Evolutionary conservation across 441 rosid genomes (phyloP).

Genomic region (Erodium texanum): DNA sequence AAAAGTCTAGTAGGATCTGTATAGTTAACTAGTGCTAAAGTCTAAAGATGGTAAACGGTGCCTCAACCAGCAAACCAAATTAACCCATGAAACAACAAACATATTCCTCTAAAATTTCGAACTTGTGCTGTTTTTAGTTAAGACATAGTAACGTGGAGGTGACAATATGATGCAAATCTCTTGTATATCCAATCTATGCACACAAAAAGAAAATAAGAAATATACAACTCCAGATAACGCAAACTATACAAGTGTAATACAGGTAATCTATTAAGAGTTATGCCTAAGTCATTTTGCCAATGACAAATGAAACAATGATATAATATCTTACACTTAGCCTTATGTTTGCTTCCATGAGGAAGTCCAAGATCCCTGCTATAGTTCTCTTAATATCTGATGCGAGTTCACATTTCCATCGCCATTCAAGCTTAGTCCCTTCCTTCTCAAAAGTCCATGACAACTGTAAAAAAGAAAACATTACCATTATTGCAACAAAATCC

Average conservation of each 20-base stretch:
- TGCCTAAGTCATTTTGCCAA: background rate
- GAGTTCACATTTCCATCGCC: constrained; percentile 76
- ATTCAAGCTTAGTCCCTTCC: constrained; percentile 76
- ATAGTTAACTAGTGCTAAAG: background rate
- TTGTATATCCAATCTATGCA: background rate
- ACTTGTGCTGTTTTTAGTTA: background rate
- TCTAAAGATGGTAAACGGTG: background rate
- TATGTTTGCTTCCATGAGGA: constrained; percentile 68
- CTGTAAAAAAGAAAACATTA: constrained; percentile 24
- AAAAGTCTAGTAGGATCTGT: too few species aligned
- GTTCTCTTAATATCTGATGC: constrained; percentile 41
- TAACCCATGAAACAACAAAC: background rate
- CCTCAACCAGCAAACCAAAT: background rate
- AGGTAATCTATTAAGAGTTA: too few species aligned
- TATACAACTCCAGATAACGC: background rate
- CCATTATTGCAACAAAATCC: background rate
- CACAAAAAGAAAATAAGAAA: background rate
- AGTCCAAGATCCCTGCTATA: constrained; percentile 54
- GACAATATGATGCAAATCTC: too few species aligned
- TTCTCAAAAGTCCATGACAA: constrained; percentile 84
- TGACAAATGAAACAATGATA: too few species aligned
- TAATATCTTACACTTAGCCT: constrained; percentile 51
- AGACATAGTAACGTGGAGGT: too few species aligned
- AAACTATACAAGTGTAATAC: background rate
- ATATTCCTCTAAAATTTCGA: background rate